Evolutionary conservation across 2,329 filamentous ascomycete species (phyloP), one percentile per base, ranked within the genome.

Genomic region (Trichoderma gracile): DNA sequence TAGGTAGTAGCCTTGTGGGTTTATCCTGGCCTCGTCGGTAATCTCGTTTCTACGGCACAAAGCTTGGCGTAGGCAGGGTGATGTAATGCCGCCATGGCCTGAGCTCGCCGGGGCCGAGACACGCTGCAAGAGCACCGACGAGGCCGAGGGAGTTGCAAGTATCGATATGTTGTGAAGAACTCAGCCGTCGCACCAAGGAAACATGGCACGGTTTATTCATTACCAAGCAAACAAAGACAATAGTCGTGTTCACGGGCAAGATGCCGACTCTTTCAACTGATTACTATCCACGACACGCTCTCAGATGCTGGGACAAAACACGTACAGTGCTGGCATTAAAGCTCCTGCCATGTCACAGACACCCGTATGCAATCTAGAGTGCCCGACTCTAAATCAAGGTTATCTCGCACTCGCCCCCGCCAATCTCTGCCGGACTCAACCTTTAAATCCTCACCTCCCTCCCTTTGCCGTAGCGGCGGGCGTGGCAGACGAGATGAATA

Each of bases 31-130:
- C 50, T 58, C 55, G 55, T 59, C 55, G 62, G 62, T 47, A 59
- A 59, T 58, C 54, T 64, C 42, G 27, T 46, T 63, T 46, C 17
- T 9, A 23, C 42, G 21, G 38, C 54, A 30, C 17, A 60, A 65
- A 54, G 55, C 63, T 65, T 61, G 63, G 63, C 63, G 61, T 54
- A 55, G 50, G 56, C 63, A 65, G 10, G 53, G 56, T 65, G 63
- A 65, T 65, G 63, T 65, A 65, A 65, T 65, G 53, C 49, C 42
- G 56, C 49, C 43, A 43, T 56, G 60, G 52, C 50, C 38, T 42
- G 33, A 17, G 23, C 42, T 43, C 42, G 23, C 17, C 21, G 49
- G 33, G 12, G 33, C 25, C 15, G 38, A 45, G 58, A 54, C 49
- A n/a, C 17, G 47, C 40, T 42, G 42, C 23, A 15, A 62, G 45